Conservation (phyloP, 768 basidiomycete species). For the Rossbeevera mucosa region DNA sequence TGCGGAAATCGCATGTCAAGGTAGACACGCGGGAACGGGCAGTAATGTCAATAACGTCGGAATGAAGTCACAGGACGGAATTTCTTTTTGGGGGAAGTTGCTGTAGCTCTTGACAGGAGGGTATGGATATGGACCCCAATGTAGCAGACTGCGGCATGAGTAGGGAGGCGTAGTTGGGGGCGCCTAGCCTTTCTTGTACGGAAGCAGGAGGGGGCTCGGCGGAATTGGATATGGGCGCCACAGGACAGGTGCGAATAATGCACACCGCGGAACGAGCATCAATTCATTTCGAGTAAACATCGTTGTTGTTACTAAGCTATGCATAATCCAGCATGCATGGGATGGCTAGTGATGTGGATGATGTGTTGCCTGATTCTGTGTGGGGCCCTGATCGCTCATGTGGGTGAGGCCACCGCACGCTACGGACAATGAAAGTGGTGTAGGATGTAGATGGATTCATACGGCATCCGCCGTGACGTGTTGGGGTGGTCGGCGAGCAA, state of each 20-base stretch:
- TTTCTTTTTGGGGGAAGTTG: constrained; percentile 19
- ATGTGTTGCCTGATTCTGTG: not conserved
- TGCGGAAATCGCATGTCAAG: constrained; percentile 17
- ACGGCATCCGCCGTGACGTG: constrained; percentile 19
- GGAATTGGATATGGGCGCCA: not conserved
- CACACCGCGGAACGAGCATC: not conserved
- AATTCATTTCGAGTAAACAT: constrained; percentile 10
- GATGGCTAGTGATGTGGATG: constrained; percentile 3
- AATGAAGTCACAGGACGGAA: constrained; percentile 10
- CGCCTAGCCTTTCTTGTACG: not conserved
- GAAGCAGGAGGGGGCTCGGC: not conserved
- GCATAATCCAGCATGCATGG: constrained; percentile 1
- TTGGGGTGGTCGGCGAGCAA: constrained; percentile 6
- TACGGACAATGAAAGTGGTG: not conserved
- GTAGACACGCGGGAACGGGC: constrained; percentile 20
- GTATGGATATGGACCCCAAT: constrained; percentile 8
- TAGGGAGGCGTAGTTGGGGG: not conserved
- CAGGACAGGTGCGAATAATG: constrained; percentile 1
- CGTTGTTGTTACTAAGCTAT: constrained; percentile 1
- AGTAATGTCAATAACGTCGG: constrained; percentile 12
- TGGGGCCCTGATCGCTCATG: constrained; percentile 19
- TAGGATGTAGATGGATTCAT: constrained; percentile 7
- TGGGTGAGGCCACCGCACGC: constrained; percentile 4
- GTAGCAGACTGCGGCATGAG: constrained; percentile 1
- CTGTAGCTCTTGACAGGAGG: constrained; percentile 20